These are phyloP conservation scores for Piper betle DNA, from an alignment of 164 flowering plant species.

Conservation along the genomic window DNA sequence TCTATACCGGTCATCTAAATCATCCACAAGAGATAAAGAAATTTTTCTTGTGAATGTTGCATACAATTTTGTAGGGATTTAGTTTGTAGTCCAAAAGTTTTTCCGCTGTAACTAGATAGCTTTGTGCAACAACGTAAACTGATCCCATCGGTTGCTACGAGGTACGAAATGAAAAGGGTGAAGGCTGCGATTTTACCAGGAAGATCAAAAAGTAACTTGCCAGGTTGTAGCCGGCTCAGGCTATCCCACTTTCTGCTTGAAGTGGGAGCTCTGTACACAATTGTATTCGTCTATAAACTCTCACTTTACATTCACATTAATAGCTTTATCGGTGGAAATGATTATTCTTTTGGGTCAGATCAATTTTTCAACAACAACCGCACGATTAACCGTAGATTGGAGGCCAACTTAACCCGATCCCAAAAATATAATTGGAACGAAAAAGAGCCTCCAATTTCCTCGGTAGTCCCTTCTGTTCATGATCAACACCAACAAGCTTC, in stretches of 20 bases:
- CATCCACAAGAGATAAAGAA: too few relatives aligned
- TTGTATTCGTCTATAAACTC: conserved; percentile 55
- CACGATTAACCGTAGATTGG: conserved; percentile 23
- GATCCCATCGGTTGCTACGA: too few relatives aligned
- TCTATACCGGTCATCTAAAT: too few relatives aligned
- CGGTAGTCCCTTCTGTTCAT: not conserved
- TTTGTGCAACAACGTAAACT: too few relatives aligned
- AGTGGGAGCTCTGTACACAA: conserved; percentile 49
- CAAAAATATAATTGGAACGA: conserved; percentile 20
- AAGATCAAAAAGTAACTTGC: conserved; percentile 26
- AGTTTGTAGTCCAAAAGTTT: too few relatives aligned
- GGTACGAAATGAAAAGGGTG: conserved; percentile 1
- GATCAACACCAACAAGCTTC: conserved; percentile 27
- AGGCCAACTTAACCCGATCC: conserved; percentile 42
- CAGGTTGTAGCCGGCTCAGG: conserved; percentile 40
- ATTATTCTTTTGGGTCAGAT: conserved; percentile 17
- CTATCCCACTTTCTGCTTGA: conserved; percentile 50
- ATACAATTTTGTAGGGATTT: too few relatives aligned
- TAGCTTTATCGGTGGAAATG: conserved; percentile 38
- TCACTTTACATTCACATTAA: conserved; percentile 50
- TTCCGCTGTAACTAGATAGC: too few relatives aligned
- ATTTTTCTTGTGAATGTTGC: too few relatives aligned
- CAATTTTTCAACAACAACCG: conserved; percentile 17
- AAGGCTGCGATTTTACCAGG: conserved; percentile 15
- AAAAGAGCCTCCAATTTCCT: conserved; percentile 5